Percentiles rank a stretch among this genome's conserved stretches.
Evolutionary conservation across 2,329 filamentous ascomycete species (phyloP).

Genomic region (Neofusicoccum parvum): DNA sequence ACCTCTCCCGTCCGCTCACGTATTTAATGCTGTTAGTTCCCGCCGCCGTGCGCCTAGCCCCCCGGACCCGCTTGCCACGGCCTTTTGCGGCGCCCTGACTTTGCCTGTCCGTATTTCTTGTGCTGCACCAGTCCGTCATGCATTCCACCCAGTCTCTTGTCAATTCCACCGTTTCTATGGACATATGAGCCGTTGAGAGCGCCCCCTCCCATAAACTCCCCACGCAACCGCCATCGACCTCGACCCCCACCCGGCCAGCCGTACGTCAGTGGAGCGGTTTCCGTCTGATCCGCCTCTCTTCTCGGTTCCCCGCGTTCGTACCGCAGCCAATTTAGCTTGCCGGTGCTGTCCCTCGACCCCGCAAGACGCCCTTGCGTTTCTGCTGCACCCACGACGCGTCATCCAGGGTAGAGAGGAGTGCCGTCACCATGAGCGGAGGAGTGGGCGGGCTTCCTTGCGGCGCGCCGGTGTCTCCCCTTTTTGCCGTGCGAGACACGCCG

Average conservation of each 20-base stretch:
- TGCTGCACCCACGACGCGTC: not conserved
- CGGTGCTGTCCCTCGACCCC: not conserved
- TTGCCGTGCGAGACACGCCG: conserved; percentile 44
- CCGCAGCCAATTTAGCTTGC: not conserved
- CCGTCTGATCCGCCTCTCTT: not conserved
- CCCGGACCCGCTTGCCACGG: not conserved
- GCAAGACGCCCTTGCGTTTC: not conserved
- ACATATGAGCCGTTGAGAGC: not conserved
- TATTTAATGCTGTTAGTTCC: conserved; percentile 1
- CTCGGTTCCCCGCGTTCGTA: not conserved
- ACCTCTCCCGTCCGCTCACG: not conserved
- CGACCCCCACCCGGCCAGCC: not conserved
- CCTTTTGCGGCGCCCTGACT: not conserved
- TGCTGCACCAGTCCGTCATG: not conserved
- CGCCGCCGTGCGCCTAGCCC: not conserved
- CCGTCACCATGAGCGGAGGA: not conserved
- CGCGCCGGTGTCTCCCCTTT: conserved; percentile 29
- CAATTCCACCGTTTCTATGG: not conserved
- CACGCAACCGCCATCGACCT: not conserved
- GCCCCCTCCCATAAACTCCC: not conserved
- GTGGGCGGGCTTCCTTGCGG: not conserved
- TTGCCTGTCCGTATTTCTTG: not conserved
- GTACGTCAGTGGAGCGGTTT: not conserved
- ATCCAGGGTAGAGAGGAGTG: not conserved
- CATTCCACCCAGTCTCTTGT: not conserved